phyloP scores from a whole-genome alignment of 1,284 basidiomycete genomes.

The Irpex rosettiformis region DNA sequence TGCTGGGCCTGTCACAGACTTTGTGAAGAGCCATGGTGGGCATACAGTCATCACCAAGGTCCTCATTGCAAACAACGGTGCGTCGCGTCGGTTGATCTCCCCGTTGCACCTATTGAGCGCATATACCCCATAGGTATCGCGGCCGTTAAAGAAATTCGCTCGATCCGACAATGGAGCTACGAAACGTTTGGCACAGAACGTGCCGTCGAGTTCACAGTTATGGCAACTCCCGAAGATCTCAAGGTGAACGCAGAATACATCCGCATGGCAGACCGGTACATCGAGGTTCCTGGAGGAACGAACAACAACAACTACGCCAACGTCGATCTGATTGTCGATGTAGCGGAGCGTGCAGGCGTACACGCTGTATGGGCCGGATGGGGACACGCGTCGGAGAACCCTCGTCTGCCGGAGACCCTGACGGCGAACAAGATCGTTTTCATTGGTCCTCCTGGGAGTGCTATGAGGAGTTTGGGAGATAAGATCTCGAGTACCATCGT shows the following conservation, averaged over 20 bases:
- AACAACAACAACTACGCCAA: constrained; percentile 99
- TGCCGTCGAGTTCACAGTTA: constrained; percentile 97
- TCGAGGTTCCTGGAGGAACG: constrained; percentile 96
- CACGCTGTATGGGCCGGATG: constrained; percentile 99
- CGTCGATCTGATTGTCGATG: constrained; percentile 98
- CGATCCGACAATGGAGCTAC: constrained; percentile 99
- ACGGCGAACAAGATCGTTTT: constrained; percentile 96
- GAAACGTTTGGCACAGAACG: constrained; percentile 98
- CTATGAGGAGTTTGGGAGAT: constrained; percentile 99
- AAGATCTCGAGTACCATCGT: constrained; percentile 99
- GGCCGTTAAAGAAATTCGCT: constrained; percentile 98
- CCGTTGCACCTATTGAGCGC: constrained; percentile 3
- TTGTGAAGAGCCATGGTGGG: constrained; percentile 89
- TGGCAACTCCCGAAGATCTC: constrained; percentile 99
- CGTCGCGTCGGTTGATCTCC: constrained; percentile 14
- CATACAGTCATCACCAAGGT: constrained; percentile 99
- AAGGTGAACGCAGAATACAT: constrained; percentile 99
- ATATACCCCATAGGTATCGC: constrained; percentile 75
- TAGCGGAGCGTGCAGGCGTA: constrained; percentile 95
- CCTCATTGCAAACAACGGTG: constrained; percentile 95
- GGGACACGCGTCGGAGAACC: constrained; percentile 99
- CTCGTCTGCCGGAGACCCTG: constrained; percentile 93
- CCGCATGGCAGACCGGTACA: constrained; percentile 99
- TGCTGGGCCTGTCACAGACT: constrained; percentile 81
- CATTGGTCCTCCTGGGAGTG: constrained; percentile 98